Percentiles rank a stretch among this genome's conserved stretches.
These are phyloP conservation scores for Nemania sp. DNA, from an alignment of 2,329 filamentous ascomycete species.

Conservation along the genomic window DNA sequence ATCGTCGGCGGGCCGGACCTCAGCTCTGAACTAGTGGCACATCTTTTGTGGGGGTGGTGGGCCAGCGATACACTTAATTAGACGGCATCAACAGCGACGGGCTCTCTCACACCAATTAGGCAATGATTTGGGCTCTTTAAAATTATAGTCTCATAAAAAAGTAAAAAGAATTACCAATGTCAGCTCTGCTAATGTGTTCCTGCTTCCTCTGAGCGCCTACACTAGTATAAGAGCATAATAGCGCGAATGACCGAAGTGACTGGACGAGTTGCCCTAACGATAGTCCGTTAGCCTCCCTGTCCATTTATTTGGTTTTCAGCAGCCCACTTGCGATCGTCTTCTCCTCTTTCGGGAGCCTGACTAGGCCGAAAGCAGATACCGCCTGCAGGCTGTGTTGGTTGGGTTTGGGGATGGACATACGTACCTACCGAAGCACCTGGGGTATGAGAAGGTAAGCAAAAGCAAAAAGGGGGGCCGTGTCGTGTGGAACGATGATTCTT, in stretches of 20 bases:
- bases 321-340: slow-evolving; percentile 20
- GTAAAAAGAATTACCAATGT: slow-evolving; percentile 6
- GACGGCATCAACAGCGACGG: not conserved
- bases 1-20: slow-evolving; percentile 24
- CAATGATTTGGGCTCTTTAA: slow-evolving; percentile 13
- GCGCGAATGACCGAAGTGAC: no score
- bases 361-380: slow-evolving; percentile 3
- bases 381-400: slow-evolving; percentile 5
- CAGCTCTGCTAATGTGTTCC: not conserved
- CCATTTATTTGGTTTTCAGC: slow-evolving; percentile 25
- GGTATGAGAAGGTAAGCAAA: slow-evolving; percentile 6
- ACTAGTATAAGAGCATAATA: no score
- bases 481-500: not conserved
- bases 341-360: slow-evolving; percentile 15
- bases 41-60: slow-evolving; percentile 11
- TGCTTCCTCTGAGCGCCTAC: no score
- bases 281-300: no score
- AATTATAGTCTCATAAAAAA: not conserved
- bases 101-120: slow-evolving; percentile 10
- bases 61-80: slow-evolving; percentile 19
- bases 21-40: slow-evolving; percentile 22
- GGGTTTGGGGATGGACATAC: not conserved
- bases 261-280: no score
- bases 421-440: not conserved
- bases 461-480: slow-evolving; percentile 2